A percentile compares a stretch with the other conserved stretches of the same genome.
Conservation (phyloP, 495 filamentous ascomycete species). For the Podospora fimiseda region DNA sequence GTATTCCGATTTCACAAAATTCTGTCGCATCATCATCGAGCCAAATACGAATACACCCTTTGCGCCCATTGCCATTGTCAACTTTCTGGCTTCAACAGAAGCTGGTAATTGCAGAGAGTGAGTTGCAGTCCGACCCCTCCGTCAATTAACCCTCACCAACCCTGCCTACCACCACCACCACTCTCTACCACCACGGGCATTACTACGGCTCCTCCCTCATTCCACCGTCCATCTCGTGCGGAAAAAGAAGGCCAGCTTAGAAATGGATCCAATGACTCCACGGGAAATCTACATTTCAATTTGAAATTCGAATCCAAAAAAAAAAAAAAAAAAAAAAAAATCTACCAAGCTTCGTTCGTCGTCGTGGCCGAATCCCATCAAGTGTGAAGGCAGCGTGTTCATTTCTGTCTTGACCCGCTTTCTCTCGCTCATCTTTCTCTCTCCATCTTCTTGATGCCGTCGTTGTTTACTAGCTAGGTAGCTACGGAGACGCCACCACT, state of each 20-base stretch:
- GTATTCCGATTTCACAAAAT: background rate
- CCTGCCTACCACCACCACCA: slow-evolving; percentile 1
- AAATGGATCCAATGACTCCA: background rate
- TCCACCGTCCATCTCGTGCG: too few relatives aligned
- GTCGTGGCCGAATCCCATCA: background rate
- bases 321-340: too few relatives aligned
- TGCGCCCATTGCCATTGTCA: too few relatives aligned
- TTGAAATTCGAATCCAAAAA: background rate
- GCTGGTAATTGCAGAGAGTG: background rate
- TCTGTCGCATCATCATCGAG: too few relatives aligned
- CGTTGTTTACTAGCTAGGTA: background rate
- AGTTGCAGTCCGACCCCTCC: background rate
- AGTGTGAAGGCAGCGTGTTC: background rate
- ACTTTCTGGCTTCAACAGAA: too few relatives aligned
- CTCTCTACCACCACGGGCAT: background rate
- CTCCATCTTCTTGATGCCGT: too few relatives aligned
- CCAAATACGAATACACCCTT: too few relatives aligned
- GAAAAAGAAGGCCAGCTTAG: too few relatives aligned
- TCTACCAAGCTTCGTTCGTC: too few relatives aligned
- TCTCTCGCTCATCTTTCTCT: too few relatives aligned
- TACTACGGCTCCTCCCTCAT: too few relatives aligned
- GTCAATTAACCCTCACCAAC: slow-evolving; percentile 8
- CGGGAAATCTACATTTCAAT: background rate
- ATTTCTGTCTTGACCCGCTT: background rate
- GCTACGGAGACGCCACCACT: too few relatives aligned